Evolutionary conservation across 371 early-diverging fungal genomes (phyloP).

Genomic region (Lichtheimia corymbifera): DNA sequence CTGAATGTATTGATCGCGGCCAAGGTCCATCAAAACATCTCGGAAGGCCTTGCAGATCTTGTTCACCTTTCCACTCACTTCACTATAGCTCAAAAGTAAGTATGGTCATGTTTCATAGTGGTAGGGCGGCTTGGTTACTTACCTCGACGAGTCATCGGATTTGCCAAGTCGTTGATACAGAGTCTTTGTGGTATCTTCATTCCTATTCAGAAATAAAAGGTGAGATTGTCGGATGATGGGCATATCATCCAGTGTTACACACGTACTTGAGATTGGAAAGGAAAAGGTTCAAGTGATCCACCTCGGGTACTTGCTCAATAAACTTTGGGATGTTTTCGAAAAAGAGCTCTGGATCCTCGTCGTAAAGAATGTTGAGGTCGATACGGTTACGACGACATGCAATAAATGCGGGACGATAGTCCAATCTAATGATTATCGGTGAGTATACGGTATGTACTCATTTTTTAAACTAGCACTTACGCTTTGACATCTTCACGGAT

Average conservation of each 20-base stretch:
- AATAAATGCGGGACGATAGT: slow-evolving; percentile 82
- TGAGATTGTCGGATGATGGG: background rate
- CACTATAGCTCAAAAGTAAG: background rate
- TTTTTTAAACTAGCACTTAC: slow-evolving; percentile 18
- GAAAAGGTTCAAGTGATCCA: slow-evolving; percentile 91
- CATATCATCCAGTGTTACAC: background rate
- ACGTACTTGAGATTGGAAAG: slow-evolving; percentile 71
- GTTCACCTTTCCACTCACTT: slow-evolving; percentile 70
- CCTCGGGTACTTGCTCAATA: slow-evolving; percentile 77
- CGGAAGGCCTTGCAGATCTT: slow-evolving; percentile 77
- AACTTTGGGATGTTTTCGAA: slow-evolving; percentile 66
- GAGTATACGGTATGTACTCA: background rate
- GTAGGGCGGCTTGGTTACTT: background rate
- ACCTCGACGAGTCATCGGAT: background rate
- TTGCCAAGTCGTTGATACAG: slow-evolving; percentile 56
- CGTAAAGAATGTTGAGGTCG: slow-evolving; percentile 88
- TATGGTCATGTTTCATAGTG: too few relatives aligned
- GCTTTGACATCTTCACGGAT: slow-evolving; percentile 73
- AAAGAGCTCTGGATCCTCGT: slow-evolving; percentile 74
- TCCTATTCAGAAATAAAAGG: slow-evolving; percentile 27
- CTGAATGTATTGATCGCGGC: slow-evolving; percentile 71
- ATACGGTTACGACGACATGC: slow-evolving; percentile 90
- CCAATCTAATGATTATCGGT: slow-evolving; percentile 29
- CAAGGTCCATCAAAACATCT: slow-evolving; percentile 58
- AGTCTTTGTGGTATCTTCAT: slow-evolving; percentile 69